These are phyloP conservation scores for Tetrapisispora arboricola DNA, from an alignment of 805 yeast genomes.

Conservation along the genomic window DNA sequence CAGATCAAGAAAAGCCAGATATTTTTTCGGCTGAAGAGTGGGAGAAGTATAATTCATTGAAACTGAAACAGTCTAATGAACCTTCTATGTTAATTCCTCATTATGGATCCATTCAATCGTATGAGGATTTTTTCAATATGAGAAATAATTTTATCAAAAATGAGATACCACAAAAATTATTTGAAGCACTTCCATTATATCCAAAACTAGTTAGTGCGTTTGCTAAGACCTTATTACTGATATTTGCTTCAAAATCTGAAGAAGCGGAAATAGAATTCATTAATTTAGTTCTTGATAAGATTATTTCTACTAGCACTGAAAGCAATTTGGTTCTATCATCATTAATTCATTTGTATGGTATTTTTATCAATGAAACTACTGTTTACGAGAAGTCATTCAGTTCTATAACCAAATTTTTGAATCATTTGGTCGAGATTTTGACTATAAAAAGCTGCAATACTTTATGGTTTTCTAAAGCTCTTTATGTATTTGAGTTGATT, in stretches of 20 bases:
- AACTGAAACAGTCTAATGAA: slow-evolving; percentile 15
- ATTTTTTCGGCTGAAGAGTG: slow-evolving; percentile 27
- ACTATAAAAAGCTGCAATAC: slow-evolving; percentile 31
- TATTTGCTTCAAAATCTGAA: slow-evolving; percentile 26
- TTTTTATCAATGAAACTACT: slow-evolving; percentile 31
- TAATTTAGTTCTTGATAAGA: slow-evolving; percentile 29
- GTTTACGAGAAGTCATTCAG: slow-evolving; percentile 30
- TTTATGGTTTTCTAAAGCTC: slow-evolving; percentile 50
- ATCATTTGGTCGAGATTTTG: slow-evolving; percentile 31
- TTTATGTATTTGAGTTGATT: slow-evolving; percentile 46
- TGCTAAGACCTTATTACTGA: slow-evolving; percentile 32
- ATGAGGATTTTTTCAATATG: slow-evolving; percentile 33
- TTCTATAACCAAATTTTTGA: slow-evolving; percentile 29
- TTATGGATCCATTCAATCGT: slow-evolving; percentile 29
- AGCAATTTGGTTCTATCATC: slow-evolving; percentile 29
- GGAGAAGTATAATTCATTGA: slow-evolving; percentile 13
- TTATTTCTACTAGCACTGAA: slow-evolving; percentile 30
- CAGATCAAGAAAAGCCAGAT: slow-evolving; percentile 13
- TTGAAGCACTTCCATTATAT: slow-evolving; percentile 34
- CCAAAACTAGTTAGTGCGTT: slow-evolving; percentile 32
- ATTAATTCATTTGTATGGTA: slow-evolving; percentile 35
- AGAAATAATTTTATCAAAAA: slow-evolving; percentile 29
- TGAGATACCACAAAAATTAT: slow-evolving; percentile 33
- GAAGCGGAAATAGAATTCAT: slow-evolving; percentile 29
- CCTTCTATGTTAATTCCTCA: slow-evolving; percentile 31